Conservation (phyloP, 768 basidiomycete genomes). For the Mycena maculata region DNA sequence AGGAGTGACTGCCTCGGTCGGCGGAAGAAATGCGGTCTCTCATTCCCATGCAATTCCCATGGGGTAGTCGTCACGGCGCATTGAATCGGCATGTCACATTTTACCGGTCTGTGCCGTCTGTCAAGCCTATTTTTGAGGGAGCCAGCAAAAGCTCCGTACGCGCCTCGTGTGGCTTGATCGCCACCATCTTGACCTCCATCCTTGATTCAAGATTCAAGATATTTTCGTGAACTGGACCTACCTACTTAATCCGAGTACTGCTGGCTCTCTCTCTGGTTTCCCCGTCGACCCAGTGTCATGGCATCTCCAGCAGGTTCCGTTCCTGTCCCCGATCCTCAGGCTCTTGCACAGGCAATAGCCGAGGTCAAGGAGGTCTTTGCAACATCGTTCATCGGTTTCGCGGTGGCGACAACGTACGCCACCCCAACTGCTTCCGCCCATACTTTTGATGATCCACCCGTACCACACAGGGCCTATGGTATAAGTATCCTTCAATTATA, state of each 20-base stretch:
- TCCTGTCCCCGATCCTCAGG: slow-evolving; percentile 2
- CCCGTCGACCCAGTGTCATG: slow-evolving; percentile 5
- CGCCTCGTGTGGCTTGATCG: neutral
- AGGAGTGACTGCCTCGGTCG: no score
- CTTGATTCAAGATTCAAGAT: neutral
- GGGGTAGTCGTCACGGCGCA: no score
- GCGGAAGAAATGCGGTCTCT: no score
- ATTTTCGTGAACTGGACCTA: neutral
- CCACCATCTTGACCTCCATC: neutral
- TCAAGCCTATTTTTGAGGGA: neutral
- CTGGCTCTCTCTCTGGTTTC: neutral
- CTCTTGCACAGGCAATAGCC: slow-evolving; percentile 3
- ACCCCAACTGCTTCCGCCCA: neutral
- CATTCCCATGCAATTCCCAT: no score
- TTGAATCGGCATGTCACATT: neutral
- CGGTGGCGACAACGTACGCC: slow-evolving; percentile 21
- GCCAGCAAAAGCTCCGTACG: neutral
- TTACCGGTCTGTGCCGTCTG: neutral
- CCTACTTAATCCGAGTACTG: neutral
- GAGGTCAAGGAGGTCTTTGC: slow-evolving; percentile 26
- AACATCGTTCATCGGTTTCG: slow-evolving; percentile 26
- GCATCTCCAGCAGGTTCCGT: neutral
- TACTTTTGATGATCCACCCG: neutral
- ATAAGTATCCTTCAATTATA: slow-evolving; percentile 18
- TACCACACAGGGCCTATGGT: slow-evolving; percentile 15